Base-by-base conservation (phyloP, 2,329 filamentous ascomycete genomes). In the Dryadomyces quercivorus region DNA sequence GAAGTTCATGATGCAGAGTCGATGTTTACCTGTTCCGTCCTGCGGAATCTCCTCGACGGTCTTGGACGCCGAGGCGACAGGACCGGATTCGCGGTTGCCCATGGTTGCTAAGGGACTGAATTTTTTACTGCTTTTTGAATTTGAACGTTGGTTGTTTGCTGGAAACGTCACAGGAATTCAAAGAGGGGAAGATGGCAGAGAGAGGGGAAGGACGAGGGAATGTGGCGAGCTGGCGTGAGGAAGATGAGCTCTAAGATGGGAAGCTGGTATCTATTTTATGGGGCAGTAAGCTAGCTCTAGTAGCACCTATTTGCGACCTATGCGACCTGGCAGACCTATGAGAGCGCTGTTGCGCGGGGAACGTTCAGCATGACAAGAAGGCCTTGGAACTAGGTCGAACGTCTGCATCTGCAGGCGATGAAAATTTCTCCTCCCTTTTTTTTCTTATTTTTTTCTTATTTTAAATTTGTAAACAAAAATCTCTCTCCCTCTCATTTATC, bases 1-100 rank as follows among this genome's bases (percentile, higher is more conserved):
- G 31, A 54, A 55, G 42, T 45, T 53, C 54, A 36, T 50, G 55
- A 54, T 51, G 26, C 3, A 10, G 18, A 5, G 18, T 38, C 40
- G 45, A 53, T 48, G 51, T 34, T 38, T 46, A 57, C 58, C 57
- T 49, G 58, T 60, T 49, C 59, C 59, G 52, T 60, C 59, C 42
- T 54, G 44, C 22, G 58, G 58, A 10, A 59, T 44, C 42, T 57
- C 55, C 15, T 43, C 21, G 54, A 58, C 53, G 18, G 21, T 53
- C 26, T 31, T 31, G 26, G 26, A 31, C 22, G 16, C 16, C n/a
- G 45, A 21, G 36, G 36, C 15, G 15, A 40, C 15, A 16, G 36
- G 36, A 7, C 36, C 36, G 36, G 36, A 40, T 40, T 40, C 36
- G 36, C 36, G 42, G n/a, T 44, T 20, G 4, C 16, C 18, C 42